phyloP scores from a whole-genome alignment of 2,329 filamentous ascomycete genomes.

The Trichoderma koningiopsis region DNA sequence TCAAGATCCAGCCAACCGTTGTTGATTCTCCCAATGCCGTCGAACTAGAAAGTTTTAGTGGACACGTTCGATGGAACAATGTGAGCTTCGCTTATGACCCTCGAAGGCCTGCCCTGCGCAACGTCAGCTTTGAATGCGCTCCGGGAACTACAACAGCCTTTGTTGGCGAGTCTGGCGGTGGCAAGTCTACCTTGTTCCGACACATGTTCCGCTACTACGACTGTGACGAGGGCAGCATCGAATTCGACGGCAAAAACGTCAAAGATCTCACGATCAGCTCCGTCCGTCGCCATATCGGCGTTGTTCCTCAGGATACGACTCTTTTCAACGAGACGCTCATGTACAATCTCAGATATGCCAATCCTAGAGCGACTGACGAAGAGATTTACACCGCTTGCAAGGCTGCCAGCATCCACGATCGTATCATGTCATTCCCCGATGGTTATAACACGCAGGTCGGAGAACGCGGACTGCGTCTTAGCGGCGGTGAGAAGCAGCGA shows the following conservation, averaged over 20 bases:
- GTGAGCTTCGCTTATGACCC: constrained; percentile 90
- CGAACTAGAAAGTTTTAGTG: constrained; percentile 68
- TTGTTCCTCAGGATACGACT: constrained; percentile 95
- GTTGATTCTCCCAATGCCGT: constrained; percentile 71
- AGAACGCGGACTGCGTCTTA: constrained; percentile 82
- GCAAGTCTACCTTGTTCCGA: constrained; percentile 95
- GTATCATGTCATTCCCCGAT: constrained; percentile 86
- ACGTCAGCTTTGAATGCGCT: constrained; percentile 79
- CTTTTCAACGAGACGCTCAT: constrained; percentile 93
- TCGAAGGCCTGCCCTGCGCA: constrained; percentile 80
- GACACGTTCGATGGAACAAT: constrained; percentile 83
- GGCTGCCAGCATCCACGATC: constrained; percentile 89
- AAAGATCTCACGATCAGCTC: constrained; percentile 89
- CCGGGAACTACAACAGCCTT: constrained; percentile 94
- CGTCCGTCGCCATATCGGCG: constrained; percentile 86
- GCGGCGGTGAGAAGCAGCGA: constrained; percentile 89
- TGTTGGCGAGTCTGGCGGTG: constrained; percentile 93
- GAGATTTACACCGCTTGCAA: constrained; percentile 80
- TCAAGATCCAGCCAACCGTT: constrained; percentile 94
- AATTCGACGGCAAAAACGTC: constrained; percentile 82
- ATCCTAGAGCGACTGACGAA: constrained; percentile 76
- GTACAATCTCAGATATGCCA: constrained; percentile 93
- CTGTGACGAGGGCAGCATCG: constrained; percentile 74
- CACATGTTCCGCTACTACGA: constrained; percentile 98
- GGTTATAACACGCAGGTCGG: constrained; percentile 88